Conservation (phyloP, 1,139 yeast genomes). For the Yamadazyma sp. region DNA sequence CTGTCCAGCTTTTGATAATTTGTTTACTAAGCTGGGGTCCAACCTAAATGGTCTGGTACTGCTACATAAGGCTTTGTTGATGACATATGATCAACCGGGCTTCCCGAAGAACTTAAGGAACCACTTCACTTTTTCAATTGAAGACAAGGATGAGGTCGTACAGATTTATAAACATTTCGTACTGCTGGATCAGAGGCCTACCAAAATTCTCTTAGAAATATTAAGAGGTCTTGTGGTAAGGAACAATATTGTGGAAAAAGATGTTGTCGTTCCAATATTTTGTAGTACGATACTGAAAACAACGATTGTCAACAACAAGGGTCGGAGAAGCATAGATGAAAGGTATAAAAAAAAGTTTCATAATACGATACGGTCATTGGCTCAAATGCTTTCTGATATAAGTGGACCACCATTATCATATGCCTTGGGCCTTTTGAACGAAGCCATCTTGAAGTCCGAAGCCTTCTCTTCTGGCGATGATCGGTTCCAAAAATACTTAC, state of each 20-base stretch:
- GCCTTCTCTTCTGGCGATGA: background rate
- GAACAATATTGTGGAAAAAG: constrained; percentile 16
- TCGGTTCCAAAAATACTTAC: constrained; percentile 4
- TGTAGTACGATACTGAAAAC: constrained; percentile 12
- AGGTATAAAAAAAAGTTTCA: constrained; percentile 24
- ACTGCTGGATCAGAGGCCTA: constrained; percentile 5
- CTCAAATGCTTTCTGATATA: constrained; percentile 30
- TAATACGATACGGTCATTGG: constrained; percentile 27
- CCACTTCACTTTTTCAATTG: constrained; percentile 5
- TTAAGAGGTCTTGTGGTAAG: constrained; percentile 21
- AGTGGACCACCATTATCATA: constrained; percentile 12
- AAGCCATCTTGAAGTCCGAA: background rate
- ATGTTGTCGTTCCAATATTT: constrained; percentile 15
- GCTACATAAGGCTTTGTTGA: background rate
- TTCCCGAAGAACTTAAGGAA: background rate
- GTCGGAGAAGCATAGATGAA: background rate
- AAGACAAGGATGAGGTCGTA: constrained; percentile 1
- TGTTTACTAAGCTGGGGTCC: background rate
- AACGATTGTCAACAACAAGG: constrained; percentile 7
- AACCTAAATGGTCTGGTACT: background rate
- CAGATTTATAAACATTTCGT: constrained; percentile 9
- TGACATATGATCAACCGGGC: background rate
- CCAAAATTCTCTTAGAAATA: constrained; percentile 23
- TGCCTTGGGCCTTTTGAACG: constrained; percentile 4
- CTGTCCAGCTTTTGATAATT: background rate